Conservation (phyloP, 495 filamentous ascomycete genomes). For the Staphylotrichum tortipilum region DNA sequence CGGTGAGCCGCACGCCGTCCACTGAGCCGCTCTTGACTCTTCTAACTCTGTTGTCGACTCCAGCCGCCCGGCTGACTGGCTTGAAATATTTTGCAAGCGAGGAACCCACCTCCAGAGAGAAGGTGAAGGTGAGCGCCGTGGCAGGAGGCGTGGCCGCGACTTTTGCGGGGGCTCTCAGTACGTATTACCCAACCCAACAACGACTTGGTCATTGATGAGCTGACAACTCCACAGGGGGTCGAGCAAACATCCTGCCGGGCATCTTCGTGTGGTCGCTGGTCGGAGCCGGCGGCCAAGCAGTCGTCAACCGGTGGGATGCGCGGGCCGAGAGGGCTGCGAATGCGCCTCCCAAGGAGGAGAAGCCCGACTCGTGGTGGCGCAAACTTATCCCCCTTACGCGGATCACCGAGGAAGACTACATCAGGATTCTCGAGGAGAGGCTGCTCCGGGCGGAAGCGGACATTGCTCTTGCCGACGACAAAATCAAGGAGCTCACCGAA, state of each 20-base stretch:
- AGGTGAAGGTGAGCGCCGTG: slow-evolving; percentile 53
- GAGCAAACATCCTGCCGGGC: slow-evolving; percentile 36
- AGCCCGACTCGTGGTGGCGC: slow-evolving; percentile 36
- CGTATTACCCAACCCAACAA: too few relatives aligned
- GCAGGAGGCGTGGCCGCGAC: slow-evolving; percentile 65
- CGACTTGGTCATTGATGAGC: background rate
- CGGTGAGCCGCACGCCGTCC: slow-evolving; percentile 40
- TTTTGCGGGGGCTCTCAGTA: slow-evolving; percentile 57
- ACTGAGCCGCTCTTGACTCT: background rate
- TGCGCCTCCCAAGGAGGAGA: background rate
- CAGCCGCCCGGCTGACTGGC: slow-evolving; percentile 31
- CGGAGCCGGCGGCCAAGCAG: slow-evolving; percentile 30
- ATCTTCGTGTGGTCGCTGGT: slow-evolving; percentile 28
- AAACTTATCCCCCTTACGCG: slow-evolving; percentile 76
- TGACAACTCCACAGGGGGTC: slow-evolving; percentile 30
- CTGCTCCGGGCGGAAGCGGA: slow-evolving; percentile 72
- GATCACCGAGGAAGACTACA: slow-evolving; percentile 73
- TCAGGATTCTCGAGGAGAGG: slow-evolving; percentile 64
- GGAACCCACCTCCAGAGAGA: slow-evolving; percentile 43
- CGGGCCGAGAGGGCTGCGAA: slow-evolving; percentile 4
- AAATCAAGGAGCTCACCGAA: slow-evolving; percentile 52
- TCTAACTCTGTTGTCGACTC: slow-evolving; percentile 17
- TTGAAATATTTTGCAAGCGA: slow-evolving; percentile 30
- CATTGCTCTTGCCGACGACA: slow-evolving; percentile 78
- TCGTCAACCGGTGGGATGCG: slow-evolving; percentile 13